Evolutionary conservation across 2,329 filamentous ascomycete species (phyloP).

Genomic region (Aspergillus aculeatus): DNA sequence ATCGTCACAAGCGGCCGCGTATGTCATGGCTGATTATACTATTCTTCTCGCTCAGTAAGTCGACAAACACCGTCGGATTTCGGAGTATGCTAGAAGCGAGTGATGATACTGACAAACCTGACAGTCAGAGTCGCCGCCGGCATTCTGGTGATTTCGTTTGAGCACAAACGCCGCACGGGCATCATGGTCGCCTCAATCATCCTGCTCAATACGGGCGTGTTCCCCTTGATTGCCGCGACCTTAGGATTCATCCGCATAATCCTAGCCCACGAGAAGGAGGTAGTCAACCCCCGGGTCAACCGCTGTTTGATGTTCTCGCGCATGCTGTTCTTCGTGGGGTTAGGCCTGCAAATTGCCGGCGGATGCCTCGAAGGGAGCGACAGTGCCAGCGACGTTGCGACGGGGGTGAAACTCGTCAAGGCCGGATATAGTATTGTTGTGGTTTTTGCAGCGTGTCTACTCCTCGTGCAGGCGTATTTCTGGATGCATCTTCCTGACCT

Average conservation of each 20-base stretch:
- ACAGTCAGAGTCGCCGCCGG: constrained; percentile 20
- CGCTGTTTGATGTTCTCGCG: constrained; percentile 15
- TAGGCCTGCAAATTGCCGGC: constrained; percentile 22
- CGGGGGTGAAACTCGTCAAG: constrained; percentile 19
- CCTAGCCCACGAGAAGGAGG: constrained; percentile 7
- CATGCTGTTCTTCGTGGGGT: constrained; percentile 18
- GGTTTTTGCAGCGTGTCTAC: constrained; percentile 17
- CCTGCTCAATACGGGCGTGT: constrained; percentile 24
- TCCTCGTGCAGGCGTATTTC: constrained; percentile 21
- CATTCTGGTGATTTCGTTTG: constrained; percentile 18
- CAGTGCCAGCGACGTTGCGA: constrained; percentile 9
- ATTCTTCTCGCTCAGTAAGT: constrained; percentile 22
- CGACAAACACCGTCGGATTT: not conserved
- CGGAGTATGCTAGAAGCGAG: not conserved
- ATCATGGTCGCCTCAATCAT: constrained; percentile 20
- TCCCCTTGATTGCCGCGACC: constrained; percentile 26
- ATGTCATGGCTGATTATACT: constrained; percentile 22
- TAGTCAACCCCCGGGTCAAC: constrained; percentile 7
- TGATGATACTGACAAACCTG: not conserved
- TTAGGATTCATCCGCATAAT: constrained; percentile 24
- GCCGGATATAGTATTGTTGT: constrained; percentile 23
- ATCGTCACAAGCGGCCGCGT: constrained; percentile 20
- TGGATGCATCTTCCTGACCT: constrained; percentile 16
- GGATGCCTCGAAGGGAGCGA: constrained; percentile 22
- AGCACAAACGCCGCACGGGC: constrained; percentile 15